Conservation (phyloP, 2,329 filamentous ascomycete genomes). For the Clonostachys rosea region DNA sequence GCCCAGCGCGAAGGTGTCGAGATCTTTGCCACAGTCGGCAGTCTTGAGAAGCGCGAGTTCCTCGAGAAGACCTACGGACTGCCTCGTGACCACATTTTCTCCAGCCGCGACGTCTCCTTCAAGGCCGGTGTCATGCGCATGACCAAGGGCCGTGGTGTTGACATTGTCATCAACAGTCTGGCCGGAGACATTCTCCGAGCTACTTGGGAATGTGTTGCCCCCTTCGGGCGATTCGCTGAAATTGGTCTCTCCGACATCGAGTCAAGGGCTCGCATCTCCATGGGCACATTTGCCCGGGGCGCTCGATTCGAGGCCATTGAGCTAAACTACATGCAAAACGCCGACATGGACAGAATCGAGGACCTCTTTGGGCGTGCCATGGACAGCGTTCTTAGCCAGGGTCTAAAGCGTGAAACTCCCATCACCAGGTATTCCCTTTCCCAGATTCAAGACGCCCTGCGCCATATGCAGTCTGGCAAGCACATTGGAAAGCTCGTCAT, state of each 20-base stretch:
- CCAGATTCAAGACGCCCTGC: slow-evolving; percentile 29
- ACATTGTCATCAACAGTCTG: slow-evolving; percentile 22
- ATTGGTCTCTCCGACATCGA: slow-evolving; percentile 28
- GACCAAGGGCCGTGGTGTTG: slow-evolving; percentile 19
- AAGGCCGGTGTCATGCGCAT: slow-evolving; percentile 11
- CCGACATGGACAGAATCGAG: neutral
- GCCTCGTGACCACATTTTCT: slow-evolving; percentile 20
- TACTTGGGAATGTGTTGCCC: slow-evolving; percentile 24
- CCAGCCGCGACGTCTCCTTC: slow-evolving; percentile 15
- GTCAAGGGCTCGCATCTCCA: slow-evolving; percentile 21
- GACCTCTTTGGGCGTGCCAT: slow-evolving; percentile 1
- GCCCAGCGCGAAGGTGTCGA: slow-evolving; percentile 9
- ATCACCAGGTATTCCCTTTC: slow-evolving; percentile 14
- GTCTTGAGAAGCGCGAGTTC: slow-evolving; percentile 15
- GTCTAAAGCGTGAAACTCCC: neutral
- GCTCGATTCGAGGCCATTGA: slow-evolving; percentile 3
- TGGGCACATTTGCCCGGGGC: slow-evolving; percentile 22
- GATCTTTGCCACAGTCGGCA: slow-evolving; percentile 20
- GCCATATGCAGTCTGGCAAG: slow-evolving; percentile 32
- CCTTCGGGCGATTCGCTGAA: slow-evolving; percentile 30
- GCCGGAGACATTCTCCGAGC: slow-evolving; percentile 20
- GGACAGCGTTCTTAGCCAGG: neutral
- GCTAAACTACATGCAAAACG: slow-evolving; percentile 2
- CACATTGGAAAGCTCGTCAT: slow-evolving; percentile 37
- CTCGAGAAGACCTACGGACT: slow-evolving; percentile 17